Percentiles rank a stretch among this genome's conserved stretches.
These are phyloP conservation scores for Aotearoamyces nothofagi DNA, from an alignment of 2,329 filamentous ascomycete species.

Conservation along the genomic window DNA sequence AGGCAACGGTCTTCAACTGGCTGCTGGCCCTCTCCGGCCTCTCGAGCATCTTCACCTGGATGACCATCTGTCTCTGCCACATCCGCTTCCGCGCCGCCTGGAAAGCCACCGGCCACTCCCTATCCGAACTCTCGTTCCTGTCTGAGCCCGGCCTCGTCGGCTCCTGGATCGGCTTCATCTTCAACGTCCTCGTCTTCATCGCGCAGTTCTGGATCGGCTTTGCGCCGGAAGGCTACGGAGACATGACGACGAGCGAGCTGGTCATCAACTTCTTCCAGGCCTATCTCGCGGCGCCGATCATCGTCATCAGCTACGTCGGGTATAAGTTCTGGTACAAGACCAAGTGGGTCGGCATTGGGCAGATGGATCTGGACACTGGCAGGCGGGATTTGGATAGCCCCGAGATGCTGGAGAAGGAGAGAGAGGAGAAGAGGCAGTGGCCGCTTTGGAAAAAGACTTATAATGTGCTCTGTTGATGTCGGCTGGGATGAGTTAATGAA, in stretches of 20 bases:
- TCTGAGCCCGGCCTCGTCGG: conserved; percentile 44
- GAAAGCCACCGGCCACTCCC: conserved; percentile 36
- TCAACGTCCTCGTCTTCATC: conserved; percentile 30
- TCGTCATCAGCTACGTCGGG: conserved; percentile 47
- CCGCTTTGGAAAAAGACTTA: conserved; percentile 64
- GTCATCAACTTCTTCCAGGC: conserved; percentile 58
- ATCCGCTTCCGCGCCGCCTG: conserved; percentile 46
- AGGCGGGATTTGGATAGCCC: conserved; percentile 71
- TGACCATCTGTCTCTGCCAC: conserved; percentile 44
- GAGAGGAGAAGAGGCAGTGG: conserved; percentile 56
- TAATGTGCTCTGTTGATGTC: conserved; percentile 62
- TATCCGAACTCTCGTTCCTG: conserved; percentile 51
- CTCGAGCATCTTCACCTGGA: conserved; percentile 52
- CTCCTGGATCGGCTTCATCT: conserved; percentile 42
- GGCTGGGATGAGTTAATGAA: too few species aligned
- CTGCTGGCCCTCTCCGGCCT: conserved; percentile 52
- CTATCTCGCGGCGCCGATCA: conserved; percentile 55
- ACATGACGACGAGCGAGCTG: conserved; percentile 26
- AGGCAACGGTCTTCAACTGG: conserved; percentile 50
- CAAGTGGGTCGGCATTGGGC: conserved; percentile 44
- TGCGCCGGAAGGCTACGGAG: conserved; percentile 46
- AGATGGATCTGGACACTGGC: conserved; percentile 81
- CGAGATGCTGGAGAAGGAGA: conserved; percentile 63
- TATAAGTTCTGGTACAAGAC: conserved; percentile 74
- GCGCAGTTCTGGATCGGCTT: conserved; percentile 64